Base-by-base conservation (phyloP, 2,329 filamentous ascomycete species). In the Pestalotiopsis sp. region DNA sequence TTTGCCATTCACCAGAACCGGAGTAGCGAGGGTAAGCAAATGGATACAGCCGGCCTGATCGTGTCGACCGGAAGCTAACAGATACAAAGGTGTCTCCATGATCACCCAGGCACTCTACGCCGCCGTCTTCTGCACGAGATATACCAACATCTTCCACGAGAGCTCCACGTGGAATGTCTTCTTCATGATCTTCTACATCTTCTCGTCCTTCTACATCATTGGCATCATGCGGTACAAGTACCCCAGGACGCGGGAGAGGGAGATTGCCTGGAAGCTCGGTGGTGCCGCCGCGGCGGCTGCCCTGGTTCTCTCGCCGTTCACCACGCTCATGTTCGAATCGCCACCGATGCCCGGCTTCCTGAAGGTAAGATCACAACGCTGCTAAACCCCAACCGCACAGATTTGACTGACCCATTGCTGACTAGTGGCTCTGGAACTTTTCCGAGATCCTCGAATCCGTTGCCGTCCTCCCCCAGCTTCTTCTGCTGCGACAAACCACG, bases 241-340 rank as follows among this genome's bases (percentile, higher is more conserved):
- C 79, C 92, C 95, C 12, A 89, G 95, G 41, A 97, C 95, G n/a
- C 85, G 95, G 57, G 95, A 98, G 82, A 87, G 91, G 66, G 95
- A 98, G 83, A 89, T 94, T 75, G 93, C 94, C n/a, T 98, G 95
- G 95, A 97, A 95, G 82, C 84, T 98, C 72, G 94, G 93, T 57
- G 89, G 89, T 31, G 89, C 88, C 72, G 91, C 91, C 66, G 81
- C 95, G 2, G 85, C 82, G 13, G 91, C 88, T 4, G 91, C 91
- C 23, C 76, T 94, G 38, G 74, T 92, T 13, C 77, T 92, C 38
- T 91, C 94, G 11, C 94, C 94, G 0, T 86, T 97, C 71, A 86
- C 89, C 73, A 92, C 91, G 83, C 79, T 92, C 72, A 89, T 94
- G 67, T 91, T 95, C 74, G 84, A 89, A 69, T 72, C 72, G 12